Evolutionary conservation across 129 eudicot genomes (phyloP), one percentile per base, ranked within the genome.

Genomic region (Centaurea solstitialis): DNA sequence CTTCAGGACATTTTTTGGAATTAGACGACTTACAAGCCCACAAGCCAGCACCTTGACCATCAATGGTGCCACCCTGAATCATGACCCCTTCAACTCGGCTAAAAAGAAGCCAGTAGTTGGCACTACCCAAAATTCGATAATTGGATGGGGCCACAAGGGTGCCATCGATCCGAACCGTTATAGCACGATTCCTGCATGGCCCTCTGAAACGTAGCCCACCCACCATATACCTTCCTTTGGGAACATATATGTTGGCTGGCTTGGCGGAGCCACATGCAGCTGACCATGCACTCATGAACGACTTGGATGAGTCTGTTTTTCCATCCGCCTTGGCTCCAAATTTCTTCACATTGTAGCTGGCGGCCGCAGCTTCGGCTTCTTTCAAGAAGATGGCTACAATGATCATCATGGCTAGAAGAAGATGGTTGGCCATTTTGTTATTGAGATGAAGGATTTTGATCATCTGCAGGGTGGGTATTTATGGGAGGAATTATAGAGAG

Each of bases 261-360:
- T 28, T 69, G 0, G 75, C 23, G 6, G 94, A 88, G 3, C 78
- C 85, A 72, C 97, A 93, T 4, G 94, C 91, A 17, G 71, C 21
- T 6, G 38, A 30, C 98, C 98, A 93, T 45, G 97, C 94, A 68
- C 74, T 73, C 40, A 84, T 23, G 21, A 93, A 86, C 13, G 91
- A 73, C 45, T 67, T 80, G 20, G 91, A 78, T 0, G 94, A 86
- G 86, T 93, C 98, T 0, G 88, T 89, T 70, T 73, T 70, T 0
- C 92, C 98, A 38, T 93, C 88, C 0, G 92, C 50, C 39, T 78
- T 91, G 24, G 98, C 98, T 30, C 98, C 98, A 2, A 86, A 45
- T 4, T 7, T 20, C 23, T 38, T 18, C 3, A 93, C 87, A 66
- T 89, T 83, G 83, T 81, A 81, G 0, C 75, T 81, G 12, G 20